Evolutionary conservation across 1,284 basidiomycete species (phyloP), one percentile per base, ranked within the genome.

Genomic region (Rhodotorula sp.): DNA sequence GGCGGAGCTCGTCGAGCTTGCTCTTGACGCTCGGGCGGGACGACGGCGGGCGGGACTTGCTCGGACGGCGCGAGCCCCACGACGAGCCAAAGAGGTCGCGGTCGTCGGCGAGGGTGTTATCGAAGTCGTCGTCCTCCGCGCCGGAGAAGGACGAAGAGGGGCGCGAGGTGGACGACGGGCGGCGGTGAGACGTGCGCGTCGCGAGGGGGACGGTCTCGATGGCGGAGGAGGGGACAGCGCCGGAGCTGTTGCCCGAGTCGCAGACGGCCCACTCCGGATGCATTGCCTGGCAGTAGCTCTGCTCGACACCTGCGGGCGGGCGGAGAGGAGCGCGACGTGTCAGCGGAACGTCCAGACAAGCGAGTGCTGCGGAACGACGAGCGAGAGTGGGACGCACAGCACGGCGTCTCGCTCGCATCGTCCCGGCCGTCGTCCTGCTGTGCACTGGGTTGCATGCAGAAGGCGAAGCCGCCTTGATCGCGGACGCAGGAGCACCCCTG

Each of bases 1-100:
- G 70, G 25, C 62, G 67, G n/a, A 69, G 63, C 61, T 72, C 62
- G 9, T 36, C 3, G 10, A 44, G 65, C 50, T 50, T 63, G 46
- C 34, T 50, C 17, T 44, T 51, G 48, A 63, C 69, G 21, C 65
- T 60, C n/a, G 69, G 59, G 15, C 13, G 29, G 7, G 55, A 34
- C 36, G 37, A 34, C 25, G 25, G 53, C 15, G 46, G 22, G n/a
- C n/a, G 39, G 0, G 32, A 32, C 29, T 46, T 41, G 29, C 12
- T 22, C 37, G 51, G n/a, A n/a, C 7, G 4, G 15, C 29, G 10
- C 2, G 41, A 22, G 12, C 27, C 29, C 1, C 8, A 32, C 4
- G 21, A 12, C 12, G 36, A 37, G 25, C 55, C 55, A 7, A 19
- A 19, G 17, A n/a, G 17, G 44, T 60, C 58, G 29, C 32, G 29